Conservation (phyloP, 805 yeast genomes). For the Lipomyces kockii region DNA sequence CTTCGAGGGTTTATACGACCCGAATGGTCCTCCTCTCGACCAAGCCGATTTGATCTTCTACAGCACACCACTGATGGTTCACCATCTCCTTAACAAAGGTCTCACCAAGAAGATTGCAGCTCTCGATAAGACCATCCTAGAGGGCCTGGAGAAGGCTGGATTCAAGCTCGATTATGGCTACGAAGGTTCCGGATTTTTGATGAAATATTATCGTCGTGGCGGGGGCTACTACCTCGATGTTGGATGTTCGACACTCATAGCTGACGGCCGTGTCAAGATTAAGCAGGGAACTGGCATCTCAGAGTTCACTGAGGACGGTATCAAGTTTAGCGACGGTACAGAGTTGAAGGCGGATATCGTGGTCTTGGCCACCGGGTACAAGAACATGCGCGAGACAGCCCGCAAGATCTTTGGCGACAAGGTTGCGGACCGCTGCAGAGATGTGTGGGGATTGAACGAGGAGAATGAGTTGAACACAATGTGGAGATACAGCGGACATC, state of each 20-base stretch:
- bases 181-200: constrained; percentile 51
- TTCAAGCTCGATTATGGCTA: constrained; percentile 51
- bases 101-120: constrained; percentile 46
- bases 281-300: constrained; percentile 46
- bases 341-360: constrained; percentile 48
- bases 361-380: constrained; percentile 53
- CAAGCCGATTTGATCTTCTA: constrained; percentile 49
- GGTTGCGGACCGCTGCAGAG: constrained; percentile 46
- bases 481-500: constrained; percentile 50
- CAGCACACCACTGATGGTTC: constrained; percentile 45
- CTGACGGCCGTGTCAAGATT: constrained; percentile 48
- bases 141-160: constrained; percentile 45
- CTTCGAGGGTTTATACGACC: constrained; percentile 46
- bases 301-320: constrained; percentile 47
- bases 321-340: constrained; percentile 48
- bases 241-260: constrained; percentile 50
- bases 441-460: constrained; percentile 51
- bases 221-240: constrained; percentile 55
- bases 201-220: constrained; percentile 50
- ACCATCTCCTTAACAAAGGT: constrained; percentile 47
- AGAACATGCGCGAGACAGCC: constrained; percentile 52
- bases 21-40: constrained; percentile 48
- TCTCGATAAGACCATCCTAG: constrained; percentile 44
- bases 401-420: constrained; percentile 48
- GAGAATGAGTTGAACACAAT: constrained; percentile 51